These are phyloP conservation scores for Botrytis porri DNA, from an alignment of 2,329 filamentous ascomycete species.

Conservation along the genomic window DNA sequence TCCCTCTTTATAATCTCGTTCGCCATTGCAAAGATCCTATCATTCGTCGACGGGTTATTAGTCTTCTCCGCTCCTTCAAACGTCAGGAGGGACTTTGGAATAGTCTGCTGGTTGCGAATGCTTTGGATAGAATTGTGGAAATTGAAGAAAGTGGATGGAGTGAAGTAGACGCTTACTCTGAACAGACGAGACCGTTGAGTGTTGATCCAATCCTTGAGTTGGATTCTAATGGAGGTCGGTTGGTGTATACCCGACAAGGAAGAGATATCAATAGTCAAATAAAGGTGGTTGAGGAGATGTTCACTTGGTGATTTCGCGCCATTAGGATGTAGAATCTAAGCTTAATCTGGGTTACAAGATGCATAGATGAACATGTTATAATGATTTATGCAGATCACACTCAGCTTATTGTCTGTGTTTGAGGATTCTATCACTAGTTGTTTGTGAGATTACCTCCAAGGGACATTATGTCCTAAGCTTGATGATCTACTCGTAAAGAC, in stretches of 20 bases:
- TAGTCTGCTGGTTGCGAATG: conserved; percentile 24
- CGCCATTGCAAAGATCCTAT: conserved; percentile 58
- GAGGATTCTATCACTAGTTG: neutral
- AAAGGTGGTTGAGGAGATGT: conserved; percentile 22
- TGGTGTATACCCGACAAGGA: conserved; percentile 18
- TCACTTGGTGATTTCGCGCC: conserved; percentile 10
- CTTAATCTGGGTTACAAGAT: neutral
- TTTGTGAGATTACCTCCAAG: neutral
- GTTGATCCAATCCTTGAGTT: conserved; percentile 22
- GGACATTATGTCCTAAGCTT: neutral
- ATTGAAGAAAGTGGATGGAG: conserved; percentile 25
- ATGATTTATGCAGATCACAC: neutral
- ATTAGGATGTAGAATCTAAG: neutral
- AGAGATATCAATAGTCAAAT: neutral
- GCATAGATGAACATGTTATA: neutral
- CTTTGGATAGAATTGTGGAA: conserved; percentile 26
- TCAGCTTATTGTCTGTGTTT: too few species aligned
- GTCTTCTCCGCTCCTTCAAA: conserved; percentile 55
- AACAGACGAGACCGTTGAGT: neutral
- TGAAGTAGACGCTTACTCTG: neutral
- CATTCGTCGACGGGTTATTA: conserved; percentile 57
- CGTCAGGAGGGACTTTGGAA: conserved; percentile 68
- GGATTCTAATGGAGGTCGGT: conserved; percentile 21
- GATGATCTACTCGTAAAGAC: neutral
- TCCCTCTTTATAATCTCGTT: conserved; percentile 60